A percentile compares a stretch with the other conserved stretches of the same genome.
Evolutionary conservation across 1,284 basidiomycete species (phyloP).

Genomic region (Apiotrichum laibachii): DNA sequence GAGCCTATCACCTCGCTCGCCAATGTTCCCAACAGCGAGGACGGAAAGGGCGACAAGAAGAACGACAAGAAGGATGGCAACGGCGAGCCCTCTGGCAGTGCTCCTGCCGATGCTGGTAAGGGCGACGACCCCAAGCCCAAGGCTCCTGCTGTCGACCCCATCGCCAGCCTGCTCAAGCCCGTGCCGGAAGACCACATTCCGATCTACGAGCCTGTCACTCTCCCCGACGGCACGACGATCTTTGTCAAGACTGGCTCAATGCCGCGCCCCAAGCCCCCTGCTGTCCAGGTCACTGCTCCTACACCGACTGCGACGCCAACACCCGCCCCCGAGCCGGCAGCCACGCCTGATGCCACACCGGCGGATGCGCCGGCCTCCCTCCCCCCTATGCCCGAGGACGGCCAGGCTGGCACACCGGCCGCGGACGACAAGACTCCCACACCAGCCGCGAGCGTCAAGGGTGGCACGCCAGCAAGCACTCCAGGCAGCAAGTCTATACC

Average conservation of each 20-base stretch:
- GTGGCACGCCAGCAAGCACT: no score
- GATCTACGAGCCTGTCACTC: conserved; percentile 28
- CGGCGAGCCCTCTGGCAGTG: background rate
- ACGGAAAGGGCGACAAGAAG: conserved; percentile 1
- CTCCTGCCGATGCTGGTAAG: background rate
- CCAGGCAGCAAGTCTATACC: no score
- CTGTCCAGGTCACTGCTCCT: background rate
- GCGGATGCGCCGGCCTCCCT: background rate
- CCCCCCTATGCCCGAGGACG: conserved; percentile 1
- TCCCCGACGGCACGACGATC: conserved; percentile 36
- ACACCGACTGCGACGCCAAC: conserved; percentile 2
- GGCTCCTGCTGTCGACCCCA: background rate
- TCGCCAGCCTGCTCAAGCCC: background rate
- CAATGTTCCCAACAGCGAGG: background rate
- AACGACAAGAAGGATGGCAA: background rate
- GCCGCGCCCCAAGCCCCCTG: conserved; percentile 26
- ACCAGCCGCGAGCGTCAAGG: background rate
- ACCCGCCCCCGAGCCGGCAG: conserved; percentile 10
- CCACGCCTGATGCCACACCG: background rate
- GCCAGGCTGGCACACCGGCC: no score
- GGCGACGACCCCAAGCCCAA: no score
- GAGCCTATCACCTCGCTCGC: no score
- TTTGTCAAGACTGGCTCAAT: conserved; percentile 22
- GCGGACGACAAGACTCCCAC: background rate
- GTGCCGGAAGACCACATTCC: conserved; percentile 10